Base-by-base conservation (phyloP, 139 green algal species). In the Spirogloea muscicola region DNA sequence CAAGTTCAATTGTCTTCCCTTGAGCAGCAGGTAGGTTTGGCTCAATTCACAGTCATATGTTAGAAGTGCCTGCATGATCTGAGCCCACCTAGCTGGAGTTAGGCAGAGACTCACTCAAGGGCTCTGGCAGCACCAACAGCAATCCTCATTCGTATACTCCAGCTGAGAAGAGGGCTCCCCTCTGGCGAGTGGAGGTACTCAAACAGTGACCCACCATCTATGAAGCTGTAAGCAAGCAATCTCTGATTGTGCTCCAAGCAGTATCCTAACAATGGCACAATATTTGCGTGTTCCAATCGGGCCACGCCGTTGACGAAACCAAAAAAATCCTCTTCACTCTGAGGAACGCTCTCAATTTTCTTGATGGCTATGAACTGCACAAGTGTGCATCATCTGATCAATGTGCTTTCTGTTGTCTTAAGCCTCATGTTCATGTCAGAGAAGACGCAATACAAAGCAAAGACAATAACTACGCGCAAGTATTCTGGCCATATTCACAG, bases 241-340 rank as follows among this genome's bases (percentile, higher is more conserved):
- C 69, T 38, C 55, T 77, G 25, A 16, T 38, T 40, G 37, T 59
- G 39, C 21, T 77, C 34, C 18, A 69, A 27, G 44, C 55, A 77
- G 36, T 71, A 77, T 1, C 69, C 69, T 46, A 51, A 25, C 27
- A 77, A 36, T 13, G 33, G 41, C 31, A 77, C 69, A n/a, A 77
- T 9, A 29, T 77, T 69, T 6, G 34, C 38, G 60, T 77, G 69
- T 25, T 59, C 25, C 29, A 77, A 27, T 18, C 69, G 55, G 44
- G 69, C 69, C 69, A 77, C 57, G 34, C 59, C 58, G 3, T 43
- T 36, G 38, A 69, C 69, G 16, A 70, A 38, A 3, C 38, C 55
- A 16, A 42, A 37, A 29, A 77, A 77, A n/a, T 77, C 55, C 27
- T 77, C 69, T 36, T 77, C 69, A 21, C 38, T 61, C n/a, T n/a